Base-by-base conservation (phyloP, 2,329 filamentous ascomycete species). In the Microsporum ferrugineum region DNA sequence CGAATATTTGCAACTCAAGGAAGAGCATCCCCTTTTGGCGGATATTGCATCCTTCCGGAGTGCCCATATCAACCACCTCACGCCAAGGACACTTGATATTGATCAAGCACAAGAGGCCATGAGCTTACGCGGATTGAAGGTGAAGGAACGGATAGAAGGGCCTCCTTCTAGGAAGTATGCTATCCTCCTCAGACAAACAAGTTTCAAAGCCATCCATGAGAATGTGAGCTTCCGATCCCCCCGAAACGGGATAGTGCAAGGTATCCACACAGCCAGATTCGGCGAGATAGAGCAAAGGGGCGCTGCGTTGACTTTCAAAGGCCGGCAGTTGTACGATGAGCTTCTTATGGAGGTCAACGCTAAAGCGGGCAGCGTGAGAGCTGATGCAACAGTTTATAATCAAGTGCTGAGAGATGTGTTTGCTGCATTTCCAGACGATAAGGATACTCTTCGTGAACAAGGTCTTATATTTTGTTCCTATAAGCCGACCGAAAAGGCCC, bases 251-350 rank as follows among this genome's bases (percentile, higher is more conserved):
- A 27, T 39, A 12, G 60, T 71, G 0, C 66, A 72, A 4, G 77
- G 76, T 1, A 74, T 70, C 0, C 80, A 82, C 58, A 78, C 72
- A 3, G 79, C 80, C 0, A 71, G 80, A 0, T 82, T 82, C 38
- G 80, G 80, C 0, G 80, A 82, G 65, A 76, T 82, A 5, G 80
- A 82, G 64, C 76, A 82, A 65, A 73, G 80, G 1, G 80, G 80
- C 0, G 78, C 76, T 2, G 79, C 80, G 0, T 69, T 82, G 5
- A 82, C 80, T 0, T 68, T 67, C 0, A 69, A 72, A 2, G 80
- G 80, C 0, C 70, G 80, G 0, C 64, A 66, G 2, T 62, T 80
- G 0, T 82, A 82, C 33, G 79, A 82, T 63, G 62, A 68, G 57
- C 66, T 80, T n/a, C 67, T 81, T 5, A 51, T 5, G 27, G 27